Evolutionary conservation across 352 stramenopile species (phyloP).

Genomic region (Globisporangium paroecandrum): DNA sequence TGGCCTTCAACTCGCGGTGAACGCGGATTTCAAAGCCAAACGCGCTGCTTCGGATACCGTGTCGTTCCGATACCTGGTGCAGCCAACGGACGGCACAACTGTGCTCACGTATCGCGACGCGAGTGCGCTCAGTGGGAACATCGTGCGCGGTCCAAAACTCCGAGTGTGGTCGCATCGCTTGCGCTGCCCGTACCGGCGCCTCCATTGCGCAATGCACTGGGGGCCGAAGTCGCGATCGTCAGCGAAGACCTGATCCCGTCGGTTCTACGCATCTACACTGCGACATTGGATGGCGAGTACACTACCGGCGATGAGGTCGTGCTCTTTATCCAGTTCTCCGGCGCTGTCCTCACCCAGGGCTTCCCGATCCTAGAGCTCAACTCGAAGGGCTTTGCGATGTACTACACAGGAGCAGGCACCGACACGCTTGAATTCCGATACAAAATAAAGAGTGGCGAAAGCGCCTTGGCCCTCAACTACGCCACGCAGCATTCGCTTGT

Average conservation of each 20-base stretch:
- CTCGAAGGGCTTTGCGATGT: constrained; percentile 54
- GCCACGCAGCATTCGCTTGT: constrained; percentile 37
- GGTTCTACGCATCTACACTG: constrained; percentile 37
- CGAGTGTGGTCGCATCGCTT: constrained; percentile 26
- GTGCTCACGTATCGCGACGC: constrained; percentile 29
- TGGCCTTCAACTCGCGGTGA: constrained; percentile 33
- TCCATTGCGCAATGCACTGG: constrained; percentile 7
- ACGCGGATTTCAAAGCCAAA: constrained; percentile 39
- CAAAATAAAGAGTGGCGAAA: constrained; percentile 44
- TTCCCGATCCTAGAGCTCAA: constrained; percentile 61
- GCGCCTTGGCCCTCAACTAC: constrained; percentile 47
- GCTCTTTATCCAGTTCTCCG: constrained; percentile 50
- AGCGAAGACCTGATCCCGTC: constrained; percentile 31
- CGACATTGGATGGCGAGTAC: constrained; percentile 48
- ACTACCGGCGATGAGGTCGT: constrained; percentile 59
- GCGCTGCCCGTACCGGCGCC: constrained; percentile 26
- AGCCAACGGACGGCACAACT: constrained; percentile 30
- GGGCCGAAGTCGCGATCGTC: constrained; percentile 29
- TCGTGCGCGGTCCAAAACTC: constrained; percentile 38
- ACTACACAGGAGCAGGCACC: constrained; percentile 42
- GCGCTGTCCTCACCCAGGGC: constrained; percentile 45
- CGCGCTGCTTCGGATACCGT: constrained; percentile 38
- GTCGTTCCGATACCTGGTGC: constrained; percentile 55
- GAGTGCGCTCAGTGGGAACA: constrained; percentile 31
- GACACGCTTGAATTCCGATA: constrained; percentile 64